These are phyloP conservation scores for Aquilaria malaccensis DNA, from an alignment of 345 rosid species.

Conservation along the genomic window DNA sequence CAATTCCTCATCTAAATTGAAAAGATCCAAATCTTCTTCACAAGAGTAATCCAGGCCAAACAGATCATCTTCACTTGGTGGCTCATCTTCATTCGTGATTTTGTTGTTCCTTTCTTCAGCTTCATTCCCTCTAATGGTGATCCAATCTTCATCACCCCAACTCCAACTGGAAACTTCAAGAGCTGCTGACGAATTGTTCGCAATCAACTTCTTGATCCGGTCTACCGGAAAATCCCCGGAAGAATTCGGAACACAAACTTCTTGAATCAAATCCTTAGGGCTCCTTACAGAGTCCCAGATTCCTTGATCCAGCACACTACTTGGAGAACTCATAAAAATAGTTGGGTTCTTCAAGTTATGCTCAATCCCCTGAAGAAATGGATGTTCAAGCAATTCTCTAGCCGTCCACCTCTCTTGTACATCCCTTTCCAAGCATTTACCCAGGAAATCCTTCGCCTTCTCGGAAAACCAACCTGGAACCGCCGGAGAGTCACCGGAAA, in stretches of 20 bases:
- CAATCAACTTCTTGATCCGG: slow-evolving; percentile 43
- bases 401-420: slow-evolving; percentile 56
- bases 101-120: slow-evolving; percentile 19
- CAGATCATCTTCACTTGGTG: slow-evolving; percentile 8
- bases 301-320: slow-evolving; percentile 61
- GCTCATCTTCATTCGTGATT: slow-evolving; percentile 19
- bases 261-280: slow-evolving; percentile 15
- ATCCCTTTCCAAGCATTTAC: slow-evolving; percentile 54
- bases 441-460: slow-evolving; percentile 54
- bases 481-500: slow-evolving; percentile 56
- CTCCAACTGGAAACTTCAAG: slow-evolving; percentile 29
- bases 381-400: slow-evolving; percentile 59
- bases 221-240: slow-evolving; percentile 1
- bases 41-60: slow-evolving; percentile 6
- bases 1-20: slow-evolving; percentile 29
- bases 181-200: slow-evolving; percentile 9
- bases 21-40: slow-evolving; percentile 32
- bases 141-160: slow-evolving; percentile 18
- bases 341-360: slow-evolving; percentile 5
- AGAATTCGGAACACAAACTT: slow-evolving; percentile 19
- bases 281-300: slow-evolving; percentile 55
- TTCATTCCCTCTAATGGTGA: slow-evolving; percentile 49
- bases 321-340: slow-evolving; percentile 41
- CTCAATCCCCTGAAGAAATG: slow-evolving; percentile 39
- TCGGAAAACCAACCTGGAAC: slow-evolving; percentile 55